Evolutionary conservation across 2,329 filamentous ascomycete genomes (phyloP), one percentile per base, ranked within the genome.

Genomic region (Colletotrichum costaricense): DNA sequence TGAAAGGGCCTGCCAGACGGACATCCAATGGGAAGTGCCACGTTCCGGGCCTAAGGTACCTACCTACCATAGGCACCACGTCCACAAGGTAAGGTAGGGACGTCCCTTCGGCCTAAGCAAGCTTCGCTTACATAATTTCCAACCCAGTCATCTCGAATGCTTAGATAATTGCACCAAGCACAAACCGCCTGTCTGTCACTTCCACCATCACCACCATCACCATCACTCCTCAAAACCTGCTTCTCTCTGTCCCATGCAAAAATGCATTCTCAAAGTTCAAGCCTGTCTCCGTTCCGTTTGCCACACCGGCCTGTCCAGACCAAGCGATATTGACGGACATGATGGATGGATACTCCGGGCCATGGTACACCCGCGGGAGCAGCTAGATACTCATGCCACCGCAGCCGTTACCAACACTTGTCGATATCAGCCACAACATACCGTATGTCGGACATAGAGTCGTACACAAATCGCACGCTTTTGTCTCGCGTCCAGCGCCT

Each of bases 281-380:
- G 63, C 65, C 69, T 35, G 69, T 72, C 68, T 72, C 69, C 35
- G 69, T 72, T 72, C 63, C 64, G 69, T 38, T 62, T 57, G 16
- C 57, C 64, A 33, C 30, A 30, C 56, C 63, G 55, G 56, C 42
- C 24, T 65, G 54, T 55, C 59, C 6, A 69, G 19, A 65, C 28
- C 68, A 55, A 70, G 16, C 33, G 55, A 35, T 42, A 24, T 46
- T 55, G 12, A 12, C 30, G 24, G 24, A 24, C 26, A 38, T 67
- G 35, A 8, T 33, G 28, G 35, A 26, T 33, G 16, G 30, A 56
- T 14, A n/a, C 33, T 12, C 49, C 33, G 56, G 24, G 63, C 33
- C 63, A 42, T 65, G 16, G 38, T 28, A n/a, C 22, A 60, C 35
- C 12, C 26, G 22, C 11, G 54, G 54, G 19, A n/a, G 19, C 42